phyloP scores from a whole-genome alignment of 805 yeast species.

The Starmerella floricola region DNA sequence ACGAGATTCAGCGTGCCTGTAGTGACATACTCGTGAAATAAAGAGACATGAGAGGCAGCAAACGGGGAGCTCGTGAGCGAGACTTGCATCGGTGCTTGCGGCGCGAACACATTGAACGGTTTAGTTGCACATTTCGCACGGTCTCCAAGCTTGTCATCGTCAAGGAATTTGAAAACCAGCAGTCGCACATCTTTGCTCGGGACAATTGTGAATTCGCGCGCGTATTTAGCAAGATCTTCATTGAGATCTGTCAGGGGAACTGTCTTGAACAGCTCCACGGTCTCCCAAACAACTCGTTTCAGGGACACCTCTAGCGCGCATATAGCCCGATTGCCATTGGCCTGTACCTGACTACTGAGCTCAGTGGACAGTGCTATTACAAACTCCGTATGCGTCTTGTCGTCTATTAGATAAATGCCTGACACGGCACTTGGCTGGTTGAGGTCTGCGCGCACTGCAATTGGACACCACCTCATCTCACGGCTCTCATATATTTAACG shows the following conservation, averaged over 20 bases:
- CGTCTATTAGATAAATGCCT: slow-evolving; percentile 12
- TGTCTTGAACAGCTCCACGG: slow-evolving; percentile 2
- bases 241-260: neutral
- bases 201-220: slow-evolving; percentile 9
- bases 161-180: slow-evolving; percentile 13
- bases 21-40: slow-evolving; percentile 26
- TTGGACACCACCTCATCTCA: slow-evolving; percentile 13
- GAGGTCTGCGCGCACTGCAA: slow-evolving; percentile 8
- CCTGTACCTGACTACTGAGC: slow-evolving; percentile 4
- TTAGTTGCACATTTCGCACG: neutral
- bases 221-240: slow-evolving; percentile 1
- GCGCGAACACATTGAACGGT: neutral
- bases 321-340: slow-evolving; percentile 7
- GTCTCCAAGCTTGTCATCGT: neutral
- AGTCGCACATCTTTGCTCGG: slow-evolving; percentile 10
- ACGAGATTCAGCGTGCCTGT: slow-evolving; percentile 24
- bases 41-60: slow-evolving; percentile 27
- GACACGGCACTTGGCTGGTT: slow-evolving; percentile 6
- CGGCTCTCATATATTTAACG: too few relatives aligned
- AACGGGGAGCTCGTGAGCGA: slow-evolving; percentile 27
- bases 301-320: slow-evolving; percentile 7
- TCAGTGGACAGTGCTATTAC: slow-evolving; percentile 6
- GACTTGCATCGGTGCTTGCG: slow-evolving; percentile 1
- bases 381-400: neutral
- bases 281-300: slow-evolving; percentile 16